Percentiles rank a stretch among this genome's conserved stretches.
Evolutionary conservation across 352 stramenopile species (phyloP).

Genomic region (Phytopythium sindhum): DNA sequence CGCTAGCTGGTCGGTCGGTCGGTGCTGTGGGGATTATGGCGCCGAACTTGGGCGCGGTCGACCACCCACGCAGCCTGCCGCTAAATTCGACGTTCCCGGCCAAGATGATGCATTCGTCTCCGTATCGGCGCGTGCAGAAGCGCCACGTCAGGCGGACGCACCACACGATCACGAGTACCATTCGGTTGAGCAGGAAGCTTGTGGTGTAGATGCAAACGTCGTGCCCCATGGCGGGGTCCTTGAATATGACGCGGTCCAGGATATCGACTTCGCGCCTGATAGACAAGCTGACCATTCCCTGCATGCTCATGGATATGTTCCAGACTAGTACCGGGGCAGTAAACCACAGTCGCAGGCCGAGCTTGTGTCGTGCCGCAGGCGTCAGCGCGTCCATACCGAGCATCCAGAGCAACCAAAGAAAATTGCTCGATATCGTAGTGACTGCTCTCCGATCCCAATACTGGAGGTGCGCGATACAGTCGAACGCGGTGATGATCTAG

Average conservation of each 20-base stretch:
- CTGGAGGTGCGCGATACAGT: not conserved
- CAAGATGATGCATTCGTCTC: constrained; percentile 5
- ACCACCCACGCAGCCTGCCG: not conserved
- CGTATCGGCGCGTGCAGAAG: not conserved
- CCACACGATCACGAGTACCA: constrained; percentile 2
- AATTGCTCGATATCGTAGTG: not conserved
- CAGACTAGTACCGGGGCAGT: not conserved
- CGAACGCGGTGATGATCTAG: not conserved
- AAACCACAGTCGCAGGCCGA: constrained; percentile 1
- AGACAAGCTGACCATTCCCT: not conserved
- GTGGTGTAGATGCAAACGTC: not conserved
- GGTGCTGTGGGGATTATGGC: not conserved
- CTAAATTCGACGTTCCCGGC: constrained; percentile 1
- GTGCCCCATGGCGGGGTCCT: not conserved
- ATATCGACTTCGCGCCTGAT: not conserved
- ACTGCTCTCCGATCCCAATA: not conserved
- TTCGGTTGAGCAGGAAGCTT: constrained; percentile 4
- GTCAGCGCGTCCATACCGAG: constrained; percentile 3
- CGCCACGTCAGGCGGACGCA: constrained; percentile 1
- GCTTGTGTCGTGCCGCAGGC: not conserved
- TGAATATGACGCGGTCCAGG: constrained; percentile 2
- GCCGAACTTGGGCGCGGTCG: not conserved
- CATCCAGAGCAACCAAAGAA: constrained; percentile 3
- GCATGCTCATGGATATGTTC: not conserved
- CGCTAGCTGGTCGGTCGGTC: no score